Base-by-base conservation (phyloP, 139 green algal genomes). In the Chlorella sp. region DNA sequence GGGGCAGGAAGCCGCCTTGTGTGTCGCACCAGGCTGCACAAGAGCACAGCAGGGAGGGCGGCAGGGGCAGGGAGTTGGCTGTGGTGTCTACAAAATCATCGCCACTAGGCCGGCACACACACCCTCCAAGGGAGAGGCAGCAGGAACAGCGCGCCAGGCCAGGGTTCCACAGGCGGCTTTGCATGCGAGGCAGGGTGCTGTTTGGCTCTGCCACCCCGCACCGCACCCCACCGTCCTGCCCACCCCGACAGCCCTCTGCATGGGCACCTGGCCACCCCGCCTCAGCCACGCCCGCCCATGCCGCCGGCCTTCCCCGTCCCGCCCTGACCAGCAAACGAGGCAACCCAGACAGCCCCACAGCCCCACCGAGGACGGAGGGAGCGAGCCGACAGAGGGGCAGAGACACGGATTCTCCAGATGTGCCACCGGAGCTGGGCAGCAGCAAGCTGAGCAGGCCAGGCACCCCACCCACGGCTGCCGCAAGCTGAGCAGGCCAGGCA, bases 1-100 rank as follows among this genome's bases (percentile, higher is more conserved):
- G 40, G 2, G 71, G 71, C 48, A 89, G 26, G 39, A 89, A 89
- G 48, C 19, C 22, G 22, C 69, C 73, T n/a, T 57, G 34, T n/a
- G 60, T 16, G 21, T 83, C 76, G 32, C 34, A 39, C 71, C 73
- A 89, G 22, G 71, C 85, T 89, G 85, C 57, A 48, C 21, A 68
- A 61, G 15, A 37, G 57, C 22, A 22, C 30, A 11, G 9, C 28
- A 76, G 60, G n/a, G 34, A 34, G 57, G n/a, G 57, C n/a, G 18
- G 80, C 79, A 40, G n/a, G n/a, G n/a, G 22, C 18, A 21, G 77
- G 21, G 36, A 57, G 36, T 16, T 18, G 18, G 19, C 11, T 71
- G 16, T 32, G 64, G n/a, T 16, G 48, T 57, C 48, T 9, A 9
- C 48, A 57, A 68, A n/a, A n/a, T 14, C 64, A 26, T 9, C 64